phyloP scores from a whole-genome alignment of 306 rosid species.

The Prunus mongolica region DNA sequence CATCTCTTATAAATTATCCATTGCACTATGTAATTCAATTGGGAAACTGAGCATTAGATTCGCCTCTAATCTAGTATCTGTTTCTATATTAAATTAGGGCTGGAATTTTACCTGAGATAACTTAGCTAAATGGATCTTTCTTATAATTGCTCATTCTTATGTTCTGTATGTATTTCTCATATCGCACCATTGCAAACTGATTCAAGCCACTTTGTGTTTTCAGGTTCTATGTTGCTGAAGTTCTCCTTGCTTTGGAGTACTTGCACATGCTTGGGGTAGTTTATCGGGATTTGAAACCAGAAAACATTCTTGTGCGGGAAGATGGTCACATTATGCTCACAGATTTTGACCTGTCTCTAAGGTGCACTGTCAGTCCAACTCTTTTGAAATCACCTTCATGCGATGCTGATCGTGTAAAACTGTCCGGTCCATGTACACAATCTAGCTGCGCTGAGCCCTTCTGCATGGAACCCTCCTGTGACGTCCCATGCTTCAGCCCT shows the following conservation, averaged over 20 bases:
- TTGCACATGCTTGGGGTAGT: slow-evolving; percentile 93
- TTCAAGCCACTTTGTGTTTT: not conserved
- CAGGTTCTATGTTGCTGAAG: slow-evolving; percentile 92
- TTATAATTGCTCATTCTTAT: not conserved
- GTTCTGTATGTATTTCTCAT: not conserved
- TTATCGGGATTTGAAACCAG: slow-evolving; percentile 85
- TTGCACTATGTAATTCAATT: not conserved
- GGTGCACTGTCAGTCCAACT: slow-evolving; percentile 74
- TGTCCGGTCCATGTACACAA: slow-evolving; percentile 62
- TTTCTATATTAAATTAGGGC: not conserved
- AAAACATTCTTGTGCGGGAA: slow-evolving; percentile 86
- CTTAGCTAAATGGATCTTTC: not conserved
- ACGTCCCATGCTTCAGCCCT: slow-evolving; percentile 83
- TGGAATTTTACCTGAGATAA: not conserved
- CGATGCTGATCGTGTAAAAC: slow-evolving; percentile 48
- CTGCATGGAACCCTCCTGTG: slow-evolving; percentile 76
- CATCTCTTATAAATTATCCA: not conserved
- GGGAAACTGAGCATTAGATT: not conserved
- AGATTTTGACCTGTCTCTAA: slow-evolving; percentile 78
- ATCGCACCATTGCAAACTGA: not conserved
- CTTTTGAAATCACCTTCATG: slow-evolving; percentile 53
- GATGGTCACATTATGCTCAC: slow-evolving; percentile 95
- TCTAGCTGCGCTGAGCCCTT: slow-evolving; percentile 77
- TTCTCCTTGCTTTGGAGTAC: slow-evolving; percentile 87
- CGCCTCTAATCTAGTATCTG: not conserved